Evolutionary conservation across 345 rosid species (phyloP), one percentile per base, ranked within the genome.

Genomic region (Anastatica hierochuntica): DNA sequence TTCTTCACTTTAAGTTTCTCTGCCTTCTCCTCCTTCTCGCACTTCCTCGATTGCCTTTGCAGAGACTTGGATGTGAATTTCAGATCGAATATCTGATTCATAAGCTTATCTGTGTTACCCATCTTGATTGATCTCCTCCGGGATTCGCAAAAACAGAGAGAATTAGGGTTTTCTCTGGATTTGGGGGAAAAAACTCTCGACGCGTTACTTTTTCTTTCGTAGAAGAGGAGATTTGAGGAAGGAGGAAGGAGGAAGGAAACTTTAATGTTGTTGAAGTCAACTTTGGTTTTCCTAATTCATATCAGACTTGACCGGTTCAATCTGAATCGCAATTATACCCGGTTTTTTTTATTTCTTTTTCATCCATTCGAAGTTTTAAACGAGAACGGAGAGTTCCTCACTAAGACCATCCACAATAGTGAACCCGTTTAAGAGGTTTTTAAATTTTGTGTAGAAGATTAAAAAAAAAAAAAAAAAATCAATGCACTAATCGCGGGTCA

Each of bases 21-120:
- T n/a, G 88, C 55, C 31, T 90, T 90, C 88, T 88, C 98, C 7
- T 88, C 96, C 79, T 90, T 90, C 85, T 90, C 98, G 79, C 98
- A 90, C 77, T 90, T 90, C 58, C 84, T 64, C 13, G 90, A 65
- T 60, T 90, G 96, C 44, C 95, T 72, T 53, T 90, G 98, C 66
- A 90, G 81, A 62, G 94, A 80, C 62, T 90, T 90, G 2, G 98
- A 70, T 21, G 95, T 87, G 77, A 90, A 84, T 26, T 88, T 90
- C 67, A 90, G 75, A 42, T 90, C 96, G 83, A 90, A 87, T 67
- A 90, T 92, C 81, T 81, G 98, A 54, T 84, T 88, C 88, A 92
- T 40, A 34, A 92, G 63, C 77, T 88, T 92, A 72, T 88, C 96
- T 24, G 95, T 74, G 79, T 84, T 92, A 15, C 96, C 95, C 98